Base-by-base conservation (phyloP, 2,329 filamentous ascomycete species). In the Emmonsiellopsis sp. region DNA sequence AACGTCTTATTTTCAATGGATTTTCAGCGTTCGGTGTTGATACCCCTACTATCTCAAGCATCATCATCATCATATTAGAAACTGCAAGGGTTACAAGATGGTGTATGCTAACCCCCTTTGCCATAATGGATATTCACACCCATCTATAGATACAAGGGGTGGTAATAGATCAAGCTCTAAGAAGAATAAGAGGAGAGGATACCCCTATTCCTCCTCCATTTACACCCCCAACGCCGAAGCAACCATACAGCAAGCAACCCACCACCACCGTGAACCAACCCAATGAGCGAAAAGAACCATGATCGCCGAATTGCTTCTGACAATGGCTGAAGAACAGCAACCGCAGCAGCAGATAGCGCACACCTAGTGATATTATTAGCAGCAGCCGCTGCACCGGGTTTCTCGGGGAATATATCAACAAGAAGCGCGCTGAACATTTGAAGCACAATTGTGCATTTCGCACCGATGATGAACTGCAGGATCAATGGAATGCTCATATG, bases 211-310 rank as follows among this genome's bases (percentile, higher is more conserved):
- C 13, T 9, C 36, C 36, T 39, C 36, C 36, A 39, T 3, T 10
- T 9, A 39, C 36, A 39, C 13, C 36, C 36, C 36, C 36, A 39
- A 39, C 36, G 36, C 36, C 36, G 36, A 39, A 39, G 36, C 36
- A 39, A n/a, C 36, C 36, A 39, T 10, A 39, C 13, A 10, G 36
- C 36, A n/a, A 39, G 13, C 13, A 39, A 10, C 36, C 36, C 36
- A 39, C 36, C 36, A 10, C 9, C 36, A 39, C 36, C 31, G 7
- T 14, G 21, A 27, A 27, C 21, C 21, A 27, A 5, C 21, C 21
- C 60, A 3, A 62, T 39, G 21, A 57, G 13, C 8, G 73, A 75
- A 54, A 75, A 76, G 2, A 67, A 69, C 73, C 74, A 76, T 0
- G 72, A 72, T 5, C 68, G 63, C 4, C 70, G 72, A 59, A 74